Evolutionary conservation across 306 rosid genomes (phyloP).

Genomic region (Sphenostylis stenocarpa): DNA sequence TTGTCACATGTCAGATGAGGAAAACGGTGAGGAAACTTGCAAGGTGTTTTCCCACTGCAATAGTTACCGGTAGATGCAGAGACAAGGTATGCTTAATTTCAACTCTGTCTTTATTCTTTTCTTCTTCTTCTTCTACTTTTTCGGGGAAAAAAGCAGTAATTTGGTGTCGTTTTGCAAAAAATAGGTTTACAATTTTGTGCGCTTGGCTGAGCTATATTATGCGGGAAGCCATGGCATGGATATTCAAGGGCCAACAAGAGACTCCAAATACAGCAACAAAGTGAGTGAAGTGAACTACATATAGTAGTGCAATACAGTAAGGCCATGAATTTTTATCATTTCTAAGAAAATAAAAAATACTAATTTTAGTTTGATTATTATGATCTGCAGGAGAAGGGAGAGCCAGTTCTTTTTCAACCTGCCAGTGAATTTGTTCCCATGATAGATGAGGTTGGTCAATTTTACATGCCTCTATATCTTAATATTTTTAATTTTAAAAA

Average conservation of each 20-base stretch:
- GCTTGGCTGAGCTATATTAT: conserved; percentile 82
- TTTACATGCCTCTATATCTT: neutral
- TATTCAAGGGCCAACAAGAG: conserved; percentile 82
- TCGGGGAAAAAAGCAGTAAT: neutral
- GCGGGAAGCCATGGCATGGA: conserved; percentile 99
- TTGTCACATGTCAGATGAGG: conserved; percentile 70
- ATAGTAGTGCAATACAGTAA: neutral
- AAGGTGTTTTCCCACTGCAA: conserved; percentile 81
- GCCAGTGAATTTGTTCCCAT: conserved; percentile 87
- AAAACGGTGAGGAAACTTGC: conserved; percentile 76
- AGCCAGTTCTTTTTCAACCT: conserved; percentile 78
- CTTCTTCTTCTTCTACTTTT: neutral
- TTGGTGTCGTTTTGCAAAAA: neutral
- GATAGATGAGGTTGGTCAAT: conserved; percentile 67
- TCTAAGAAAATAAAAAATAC: neutral
- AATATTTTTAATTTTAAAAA: neutral
- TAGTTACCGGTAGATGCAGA: conserved; percentile 88
- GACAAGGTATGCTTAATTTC: conserved; percentile 60
- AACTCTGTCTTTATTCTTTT: neutral
- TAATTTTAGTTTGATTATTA: neutral
- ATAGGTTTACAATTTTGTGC: conserved; percentile 81
- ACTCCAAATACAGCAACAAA: conserved; percentile 53
- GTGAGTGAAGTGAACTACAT: conserved; percentile 52
- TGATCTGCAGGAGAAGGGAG: conserved; percentile 55
- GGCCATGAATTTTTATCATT: neutral